These are phyloP conservation scores for Podospora appendiculata DNA, from an alignment of 495 filamentous ascomycete species.

Conservation along the genomic window DNA sequence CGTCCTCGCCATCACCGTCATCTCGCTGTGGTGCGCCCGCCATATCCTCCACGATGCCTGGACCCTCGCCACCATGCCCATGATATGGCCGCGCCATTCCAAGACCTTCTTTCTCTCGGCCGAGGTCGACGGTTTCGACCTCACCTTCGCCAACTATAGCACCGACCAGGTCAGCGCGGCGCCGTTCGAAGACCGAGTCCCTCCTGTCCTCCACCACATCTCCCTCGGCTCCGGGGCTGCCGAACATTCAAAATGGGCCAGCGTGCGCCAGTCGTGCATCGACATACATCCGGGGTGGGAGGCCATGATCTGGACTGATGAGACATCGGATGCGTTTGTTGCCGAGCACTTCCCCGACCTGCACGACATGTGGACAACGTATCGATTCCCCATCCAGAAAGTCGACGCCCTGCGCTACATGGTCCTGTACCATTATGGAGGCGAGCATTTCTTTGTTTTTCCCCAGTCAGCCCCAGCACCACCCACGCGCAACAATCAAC, in stretches of 20 bases:
- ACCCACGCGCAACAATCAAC: too few relatives aligned
- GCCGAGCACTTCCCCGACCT: slow-evolving; percentile 22
- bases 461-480: background rate
- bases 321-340: slow-evolving; percentile 22
- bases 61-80: slow-evolving; percentile 22
- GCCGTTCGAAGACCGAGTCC: slow-evolving; percentile 24
- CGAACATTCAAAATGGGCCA: slow-evolving; percentile 20
- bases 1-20: slow-evolving; percentile 1
- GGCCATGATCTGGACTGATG: slow-evolving; percentile 28
- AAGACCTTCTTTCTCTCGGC: slow-evolving; percentile 20
- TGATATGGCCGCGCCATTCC: slow-evolving; percentile 18
- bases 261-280: slow-evolving; percentile 26
- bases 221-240: slow-evolving; percentile 18
- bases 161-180: slow-evolving; percentile 19
- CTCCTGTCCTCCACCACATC: slow-evolving; percentile 33
- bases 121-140: slow-evolving; percentile 26
- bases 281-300: slow-evolving; percentile 31
- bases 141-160: slow-evolving; percentile 32
- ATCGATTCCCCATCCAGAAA: slow-evolving; percentile 26
- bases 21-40: slow-evolving; percentile 11
- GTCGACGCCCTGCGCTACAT: slow-evolving; percentile 31
- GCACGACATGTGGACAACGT: slow-evolving; percentile 17
- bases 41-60: slow-evolving; percentile 14
- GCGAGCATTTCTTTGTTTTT: slow-evolving; percentile 2
- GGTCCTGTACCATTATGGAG: slow-evolving; percentile 29